Evolutionary conservation across 768 basidiomycete genomes (phyloP).

Genomic region (Leccinum uliginosum): DNA sequence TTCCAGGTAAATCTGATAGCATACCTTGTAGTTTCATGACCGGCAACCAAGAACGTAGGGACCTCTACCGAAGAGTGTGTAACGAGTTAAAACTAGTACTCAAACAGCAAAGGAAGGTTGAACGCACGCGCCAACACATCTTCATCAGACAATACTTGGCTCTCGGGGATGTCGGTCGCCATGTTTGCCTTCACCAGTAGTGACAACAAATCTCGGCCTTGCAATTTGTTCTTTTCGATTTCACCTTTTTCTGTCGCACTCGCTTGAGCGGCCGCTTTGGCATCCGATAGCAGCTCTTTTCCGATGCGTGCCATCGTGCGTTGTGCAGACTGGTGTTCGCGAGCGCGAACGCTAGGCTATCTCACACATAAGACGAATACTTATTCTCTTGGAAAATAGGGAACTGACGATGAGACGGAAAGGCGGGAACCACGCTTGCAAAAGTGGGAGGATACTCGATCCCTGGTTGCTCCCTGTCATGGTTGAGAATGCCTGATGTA

Average conservation of each 20-base stretch:
- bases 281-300: slow-evolving; percentile 40
- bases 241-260: slow-evolving; percentile 21
- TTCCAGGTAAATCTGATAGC: neutral
- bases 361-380: neutral
- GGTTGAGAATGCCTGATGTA: slow-evolving; percentile 29
- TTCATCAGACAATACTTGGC: slow-evolving; percentile 53
- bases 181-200: neutral
- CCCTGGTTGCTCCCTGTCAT: slow-evolving; percentile 12
- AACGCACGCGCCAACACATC: slow-evolving; percentile 55
- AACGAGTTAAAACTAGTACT: too few relatives aligned
- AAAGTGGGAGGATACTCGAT: slow-evolving; percentile 23
- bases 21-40: slow-evolving; percentile 1
- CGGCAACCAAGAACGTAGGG: neutral
- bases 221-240: slow-evolving; percentile 32
- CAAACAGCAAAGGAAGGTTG: too few relatives aligned
- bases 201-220: slow-evolving; percentile 50
- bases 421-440: slow-evolving; percentile 34
- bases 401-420: slow-evolving; percentile 37
- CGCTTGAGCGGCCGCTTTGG: slow-evolving; percentile 38
- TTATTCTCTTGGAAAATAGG: neutral
- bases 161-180: slow-evolving; percentile 51
- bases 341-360: slow-evolving; percentile 23
- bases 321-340: slow-evolving; percentile 25
- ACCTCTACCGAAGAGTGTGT: neutral
- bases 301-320: slow-evolving; percentile 49